Evolutionary conservation across 2,329 filamentous ascomycete genomes (phyloP).

Genomic region (Rhynchosporium secalis): DNA sequence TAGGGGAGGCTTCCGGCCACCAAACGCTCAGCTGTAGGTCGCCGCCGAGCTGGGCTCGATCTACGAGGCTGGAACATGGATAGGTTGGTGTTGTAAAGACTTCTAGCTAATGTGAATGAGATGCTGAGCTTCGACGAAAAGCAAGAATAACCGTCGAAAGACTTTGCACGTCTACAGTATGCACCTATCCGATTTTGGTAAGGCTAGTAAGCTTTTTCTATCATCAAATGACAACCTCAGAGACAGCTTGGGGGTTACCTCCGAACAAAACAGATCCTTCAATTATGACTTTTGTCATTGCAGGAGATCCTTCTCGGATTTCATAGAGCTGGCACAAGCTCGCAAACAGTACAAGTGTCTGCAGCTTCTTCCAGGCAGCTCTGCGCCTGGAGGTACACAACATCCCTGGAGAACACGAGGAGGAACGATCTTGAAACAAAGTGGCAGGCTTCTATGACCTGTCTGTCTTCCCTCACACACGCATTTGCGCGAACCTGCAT

Average conservation of each 20-base stretch:
- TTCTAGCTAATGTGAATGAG: not conserved
- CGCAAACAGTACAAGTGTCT: slow-evolving; percentile 12
- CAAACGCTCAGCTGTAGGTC: slow-evolving; percentile 9
- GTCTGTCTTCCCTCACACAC: slow-evolving; percentile 9
- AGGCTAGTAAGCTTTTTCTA: no score
- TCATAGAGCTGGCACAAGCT: not conserved
- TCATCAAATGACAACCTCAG: no score
- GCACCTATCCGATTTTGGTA: not conserved
- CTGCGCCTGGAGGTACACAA: slow-evolving; percentile 9
- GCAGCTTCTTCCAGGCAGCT: slow-evolving; percentile 15
- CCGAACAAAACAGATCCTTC: no score
- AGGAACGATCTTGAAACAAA: slow-evolving; percentile 5
- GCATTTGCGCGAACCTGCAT: slow-evolving; percentile 20
- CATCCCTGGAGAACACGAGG: slow-evolving; percentile 12
- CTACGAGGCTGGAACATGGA: not conserved
- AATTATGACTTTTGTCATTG: slow-evolving; percentile 5
- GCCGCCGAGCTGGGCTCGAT: slow-evolving; percentile 10
- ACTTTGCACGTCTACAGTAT: not conserved
- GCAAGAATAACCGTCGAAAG: not conserved
- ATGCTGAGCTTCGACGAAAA: not conserved
- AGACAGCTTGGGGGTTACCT: no score
- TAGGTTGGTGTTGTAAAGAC: not conserved
- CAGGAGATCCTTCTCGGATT: no score
- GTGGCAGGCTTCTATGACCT: slow-evolving; percentile 7
- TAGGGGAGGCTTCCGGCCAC: not conserved